Evolutionary conservation across 805 yeast genomes (phyloP).

Genomic region (Candida tibetensis): DNA sequence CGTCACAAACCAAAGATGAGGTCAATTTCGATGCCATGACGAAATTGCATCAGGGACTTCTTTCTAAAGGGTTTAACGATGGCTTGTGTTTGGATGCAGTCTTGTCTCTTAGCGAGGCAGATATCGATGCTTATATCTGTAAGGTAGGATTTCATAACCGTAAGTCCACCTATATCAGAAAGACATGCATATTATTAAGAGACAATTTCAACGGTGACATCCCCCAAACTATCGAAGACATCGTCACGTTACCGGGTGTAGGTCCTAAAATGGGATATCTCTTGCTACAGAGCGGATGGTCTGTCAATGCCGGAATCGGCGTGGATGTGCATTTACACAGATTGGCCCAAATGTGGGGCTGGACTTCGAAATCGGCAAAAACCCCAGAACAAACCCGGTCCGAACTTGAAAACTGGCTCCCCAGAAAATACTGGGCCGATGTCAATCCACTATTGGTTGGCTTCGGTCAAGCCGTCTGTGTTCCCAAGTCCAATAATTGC

Average conservation of each 20-base stretch:
- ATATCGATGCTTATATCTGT: slow-evolving; percentile 62
- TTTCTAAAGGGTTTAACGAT: slow-evolving; percentile 33
- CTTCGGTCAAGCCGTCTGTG: slow-evolving; percentile 87
- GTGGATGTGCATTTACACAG: slow-evolving; percentile 91
- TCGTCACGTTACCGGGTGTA: slow-evolving; percentile 78
- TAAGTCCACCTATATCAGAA: slow-evolving; percentile 68
- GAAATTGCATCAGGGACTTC: slow-evolving; percentile 50
- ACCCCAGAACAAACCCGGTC: slow-evolving; percentile 77
- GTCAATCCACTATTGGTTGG: slow-evolving; percentile 88
- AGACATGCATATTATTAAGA: slow-evolving; percentile 52
- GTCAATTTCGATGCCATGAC: slow-evolving; percentile 72
- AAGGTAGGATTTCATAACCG: slow-evolving; percentile 86
- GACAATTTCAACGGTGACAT: slow-evolving; percentile 61
- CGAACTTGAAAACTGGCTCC: slow-evolving; percentile 72
- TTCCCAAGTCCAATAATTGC: slow-evolving; percentile 67
- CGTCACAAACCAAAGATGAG: slow-evolving; percentile 91
- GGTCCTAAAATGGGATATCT: slow-evolving; percentile 95
- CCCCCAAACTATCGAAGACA: slow-evolving; percentile 65
- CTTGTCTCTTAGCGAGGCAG: slow-evolving; percentile 46
- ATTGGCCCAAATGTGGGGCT: slow-evolving; percentile 72
- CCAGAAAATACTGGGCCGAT: slow-evolving; percentile 72
- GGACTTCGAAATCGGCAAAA: slow-evolving; percentile 53
- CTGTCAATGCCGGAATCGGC: slow-evolving; percentile 76
- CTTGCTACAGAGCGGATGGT: slow-evolving; percentile 81
- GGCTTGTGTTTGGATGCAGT: slow-evolving; percentile 62